Conservation (phyloP, 2,329 filamentous ascomycete genomes). For the Cladosporium austrohemisphaericum region DNA sequence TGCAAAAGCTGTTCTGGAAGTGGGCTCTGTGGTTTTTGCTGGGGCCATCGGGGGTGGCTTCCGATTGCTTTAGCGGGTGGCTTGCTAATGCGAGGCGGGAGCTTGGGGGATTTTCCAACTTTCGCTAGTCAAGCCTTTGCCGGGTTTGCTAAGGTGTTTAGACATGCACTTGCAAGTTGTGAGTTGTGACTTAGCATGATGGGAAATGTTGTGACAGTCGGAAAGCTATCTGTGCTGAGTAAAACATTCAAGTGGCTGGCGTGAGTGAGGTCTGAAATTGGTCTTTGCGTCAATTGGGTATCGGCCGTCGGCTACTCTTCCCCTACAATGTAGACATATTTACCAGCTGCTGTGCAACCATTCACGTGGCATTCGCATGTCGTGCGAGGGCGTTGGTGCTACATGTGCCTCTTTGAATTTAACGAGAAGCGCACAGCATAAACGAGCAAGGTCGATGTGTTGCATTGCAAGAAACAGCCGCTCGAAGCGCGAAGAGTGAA, state of each 20-base stretch:
- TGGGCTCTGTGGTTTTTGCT: too few species aligned
- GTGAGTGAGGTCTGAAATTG: too few species aligned
- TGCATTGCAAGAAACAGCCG: not conserved
- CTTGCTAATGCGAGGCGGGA: not conserved
- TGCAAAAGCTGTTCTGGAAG: too few species aligned
- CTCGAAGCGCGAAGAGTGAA: not conserved
- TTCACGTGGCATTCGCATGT: constrained; percentile 1
- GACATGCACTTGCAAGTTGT: too few species aligned
- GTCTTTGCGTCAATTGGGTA: constrained; percentile 1
- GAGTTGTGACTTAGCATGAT: too few species aligned
- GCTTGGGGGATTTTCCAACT: too few species aligned
- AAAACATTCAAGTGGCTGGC: too few species aligned
- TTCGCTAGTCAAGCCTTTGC: too few species aligned
- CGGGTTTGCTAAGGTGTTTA: too few species aligned
- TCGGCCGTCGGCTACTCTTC: not conserved
- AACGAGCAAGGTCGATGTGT: not conserved
- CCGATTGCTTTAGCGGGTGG: not conserved
- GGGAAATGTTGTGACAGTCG: too few species aligned
- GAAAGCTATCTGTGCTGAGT: too few species aligned
- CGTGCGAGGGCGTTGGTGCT: not conserved
- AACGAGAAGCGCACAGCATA: not conserved
- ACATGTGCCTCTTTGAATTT: not conserved
- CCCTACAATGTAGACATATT: not conserved
- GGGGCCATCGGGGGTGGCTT: not conserved
- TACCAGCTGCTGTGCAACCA: not conserved